Conservation (phyloP, 192 early-diverging fungal genomes). For the Coemansia sp. region DNA sequence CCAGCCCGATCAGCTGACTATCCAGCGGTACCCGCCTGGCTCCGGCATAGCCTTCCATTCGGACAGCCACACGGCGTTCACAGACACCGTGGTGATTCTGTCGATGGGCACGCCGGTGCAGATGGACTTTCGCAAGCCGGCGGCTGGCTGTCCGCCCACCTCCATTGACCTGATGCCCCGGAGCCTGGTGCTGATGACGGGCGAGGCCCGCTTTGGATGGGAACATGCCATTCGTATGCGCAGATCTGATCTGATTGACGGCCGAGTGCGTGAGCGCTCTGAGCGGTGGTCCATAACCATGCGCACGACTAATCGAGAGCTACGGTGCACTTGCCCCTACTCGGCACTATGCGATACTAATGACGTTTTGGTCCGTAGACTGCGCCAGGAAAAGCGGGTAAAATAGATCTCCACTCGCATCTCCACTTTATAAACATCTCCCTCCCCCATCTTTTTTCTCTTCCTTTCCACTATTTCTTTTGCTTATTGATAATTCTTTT, state of each 20-base stretch:
- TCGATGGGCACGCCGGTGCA: slow-evolving; percentile 52
- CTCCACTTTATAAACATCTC: neutral
- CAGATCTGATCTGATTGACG: slow-evolving; percentile 42
- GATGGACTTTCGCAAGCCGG: slow-evolving; percentile 56
- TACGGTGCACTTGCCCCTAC: slow-evolving; percentile 20
- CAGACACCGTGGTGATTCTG: slow-evolving; percentile 32
- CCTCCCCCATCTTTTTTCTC: slow-evolving; percentile 3
- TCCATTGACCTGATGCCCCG: slow-evolving; percentile 46
- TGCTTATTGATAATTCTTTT: neutral
- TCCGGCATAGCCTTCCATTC: slow-evolving; percentile 56
- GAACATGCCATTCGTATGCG: slow-evolving; percentile 55
- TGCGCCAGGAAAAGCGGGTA: slow-evolving; percentile 2
- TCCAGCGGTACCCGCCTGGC: slow-evolving; percentile 56
- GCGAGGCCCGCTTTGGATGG: slow-evolving; percentile 52
- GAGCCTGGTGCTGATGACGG: slow-evolving; percentile 50
- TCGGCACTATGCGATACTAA: slow-evolving; percentile 24
- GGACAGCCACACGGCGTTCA: slow-evolving; percentile 53
- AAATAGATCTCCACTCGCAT: neutral
- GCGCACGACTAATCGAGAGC: slow-evolving; percentile 15
- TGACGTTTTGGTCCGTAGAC: slow-evolving; percentile 5
- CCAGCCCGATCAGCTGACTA: slow-evolving; percentile 55
- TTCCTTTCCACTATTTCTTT: neutral
- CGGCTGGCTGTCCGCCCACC: neutral
- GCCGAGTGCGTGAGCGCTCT: slow-evolving; percentile 16
- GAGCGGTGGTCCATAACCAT: slow-evolving; percentile 41